Conservation (phyloP, 225 moss, liverwort and hornwort genomes). For the Bryum argenteum region DNA sequence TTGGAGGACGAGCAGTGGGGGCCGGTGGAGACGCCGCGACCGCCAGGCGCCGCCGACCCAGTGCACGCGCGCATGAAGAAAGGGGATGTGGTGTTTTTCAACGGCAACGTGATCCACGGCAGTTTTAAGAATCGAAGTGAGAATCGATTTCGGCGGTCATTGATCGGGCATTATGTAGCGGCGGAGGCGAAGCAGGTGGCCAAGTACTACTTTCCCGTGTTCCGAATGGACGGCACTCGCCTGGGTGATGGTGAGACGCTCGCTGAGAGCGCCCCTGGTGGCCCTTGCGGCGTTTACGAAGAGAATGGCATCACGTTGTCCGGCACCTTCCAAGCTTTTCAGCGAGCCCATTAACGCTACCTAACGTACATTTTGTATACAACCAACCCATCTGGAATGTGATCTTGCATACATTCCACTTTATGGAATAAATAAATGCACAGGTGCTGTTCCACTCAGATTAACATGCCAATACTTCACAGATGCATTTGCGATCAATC, state of each 20-base stretch:
- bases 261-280: conserved; percentile 28
- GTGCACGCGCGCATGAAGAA: conserved; percentile 26
- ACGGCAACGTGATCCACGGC: conserved; percentile 48
- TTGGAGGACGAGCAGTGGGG: conserved; percentile 41
- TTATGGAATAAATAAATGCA: too few relatives aligned
- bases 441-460: too few relatives aligned
- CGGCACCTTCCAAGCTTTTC: conserved; percentile 21
- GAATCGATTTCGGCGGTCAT: conserved; percentile 33
- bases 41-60: conserved; percentile 2
- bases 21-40: conserved; percentile 36
- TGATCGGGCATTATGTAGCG: conserved; percentile 44
- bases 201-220: conserved; percentile 46
- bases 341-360: conserved; percentile 22
- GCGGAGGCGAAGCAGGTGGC: conserved; percentile 46
- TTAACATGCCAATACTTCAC: too few relatives aligned
- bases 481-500: background rate
- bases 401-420: background rate
- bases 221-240: conserved; percentile 28
- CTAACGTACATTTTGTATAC: background rate
- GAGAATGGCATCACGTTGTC: conserved; percentile 23
- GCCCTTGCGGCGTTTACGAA: conserved; percentile 45
- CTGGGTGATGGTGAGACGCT: conserved; percentile 7
- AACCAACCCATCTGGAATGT: too few relatives aligned
- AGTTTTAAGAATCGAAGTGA: conserved; percentile 36
- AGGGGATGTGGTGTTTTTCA: conserved; percentile 46